Evolutionary conservation across 129 eudicot species (phyloP).

Genomic region (Artemisia annua): DNA sequence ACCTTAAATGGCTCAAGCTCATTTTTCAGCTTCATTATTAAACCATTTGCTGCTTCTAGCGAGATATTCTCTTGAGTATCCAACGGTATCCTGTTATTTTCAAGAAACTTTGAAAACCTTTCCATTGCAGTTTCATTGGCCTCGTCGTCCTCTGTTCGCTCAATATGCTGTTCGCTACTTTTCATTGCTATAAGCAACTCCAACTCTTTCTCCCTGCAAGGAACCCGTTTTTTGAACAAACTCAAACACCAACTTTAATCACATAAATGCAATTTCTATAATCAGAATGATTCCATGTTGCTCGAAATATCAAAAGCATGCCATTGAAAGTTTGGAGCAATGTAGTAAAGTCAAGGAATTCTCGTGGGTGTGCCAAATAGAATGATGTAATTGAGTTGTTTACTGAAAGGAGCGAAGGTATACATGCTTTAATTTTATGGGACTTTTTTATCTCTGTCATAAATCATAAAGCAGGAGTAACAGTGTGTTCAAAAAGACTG

Average conservation of each 20-base stretch:
- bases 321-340: not conserved
- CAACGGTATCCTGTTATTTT: constrained; percentile 40
- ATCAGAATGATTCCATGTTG: too few species aligned
- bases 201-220: constrained; percentile 75
- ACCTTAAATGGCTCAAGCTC: constrained; percentile 86
- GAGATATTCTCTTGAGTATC: constrained; percentile 59
- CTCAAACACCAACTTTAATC: constrained; percentile 6
- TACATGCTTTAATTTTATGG: too few species aligned
- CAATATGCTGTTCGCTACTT: constrained; percentile 22
- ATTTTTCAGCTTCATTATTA: constrained; percentile 56
- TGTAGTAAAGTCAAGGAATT: too few species aligned
- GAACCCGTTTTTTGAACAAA: not conserved
- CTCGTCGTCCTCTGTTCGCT: constrained; percentile 26
- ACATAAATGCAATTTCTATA: not conserved
- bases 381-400: too few species aligned
- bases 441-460: too few species aligned
- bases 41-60: constrained; percentile 66
- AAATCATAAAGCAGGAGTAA: too few species aligned
- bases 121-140: constrained; percentile 17
- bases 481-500: too few species aligned
- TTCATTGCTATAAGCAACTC: constrained; percentile 62
- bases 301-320: not conserved
- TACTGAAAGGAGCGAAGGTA: too few species aligned
- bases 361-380: too few species aligned
- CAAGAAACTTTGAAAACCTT: constrained; percentile 43